Conservation (phyloP, 441 rosid genomes). For the Macaranga tanarius region DNA sequence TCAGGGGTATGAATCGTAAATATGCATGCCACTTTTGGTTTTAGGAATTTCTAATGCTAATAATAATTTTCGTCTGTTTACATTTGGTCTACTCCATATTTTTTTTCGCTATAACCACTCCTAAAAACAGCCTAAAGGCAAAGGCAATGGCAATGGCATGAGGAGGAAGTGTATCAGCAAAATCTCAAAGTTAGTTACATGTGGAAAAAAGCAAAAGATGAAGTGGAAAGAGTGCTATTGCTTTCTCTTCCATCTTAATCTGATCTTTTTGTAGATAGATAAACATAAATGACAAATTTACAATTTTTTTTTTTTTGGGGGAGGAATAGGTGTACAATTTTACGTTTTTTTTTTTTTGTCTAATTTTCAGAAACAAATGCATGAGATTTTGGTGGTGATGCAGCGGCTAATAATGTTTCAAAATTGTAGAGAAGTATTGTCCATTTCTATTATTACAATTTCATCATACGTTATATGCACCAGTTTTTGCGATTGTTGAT, state of each 20-base stretch:
- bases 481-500: no score
- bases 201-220: slow-evolving; percentile 17
- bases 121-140: no score
- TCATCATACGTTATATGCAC: no score
- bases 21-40: neutral
- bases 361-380: no score
- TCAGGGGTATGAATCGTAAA: slow-evolving; percentile 62
- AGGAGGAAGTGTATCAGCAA: neutral
- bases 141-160: neutral
- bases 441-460: no score
- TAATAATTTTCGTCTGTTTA: neutral
- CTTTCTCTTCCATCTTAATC: slow-evolving; percentile 5
- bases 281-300: no score
- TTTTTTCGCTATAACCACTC: slow-evolving; percentile 10
- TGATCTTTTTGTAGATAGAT: neutral
- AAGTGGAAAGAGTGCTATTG: neutral
- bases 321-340: no score
- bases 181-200: neutral
- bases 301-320: no score
- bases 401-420: no score
- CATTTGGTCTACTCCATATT: neutral
- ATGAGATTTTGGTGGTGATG: no score
- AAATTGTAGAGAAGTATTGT: no score
- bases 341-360: no score
- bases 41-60: neutral